These are phyloP conservation scores for Talaromyces stipitatus DNA, from an alignment of 495 filamentous ascomycete species.

Conservation along the genomic window DNA sequence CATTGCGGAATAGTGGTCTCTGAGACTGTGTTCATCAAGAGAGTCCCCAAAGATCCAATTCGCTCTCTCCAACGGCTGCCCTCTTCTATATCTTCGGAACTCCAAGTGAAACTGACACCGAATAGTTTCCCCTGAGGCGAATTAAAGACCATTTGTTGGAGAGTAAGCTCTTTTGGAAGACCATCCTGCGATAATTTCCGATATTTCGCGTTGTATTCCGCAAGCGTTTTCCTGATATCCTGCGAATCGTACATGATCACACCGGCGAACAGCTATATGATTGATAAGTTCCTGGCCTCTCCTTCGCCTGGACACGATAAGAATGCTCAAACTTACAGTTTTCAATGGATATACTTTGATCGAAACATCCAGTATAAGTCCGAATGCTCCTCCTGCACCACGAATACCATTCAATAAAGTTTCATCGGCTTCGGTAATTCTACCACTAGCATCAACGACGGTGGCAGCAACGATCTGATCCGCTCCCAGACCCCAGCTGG, in stretches of 20 bases:
- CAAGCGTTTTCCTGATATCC: constrained; percentile 13
- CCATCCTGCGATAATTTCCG: constrained; percentile 10
- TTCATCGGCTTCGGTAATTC: constrained; percentile 24
- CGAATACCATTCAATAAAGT: constrained; percentile 26
- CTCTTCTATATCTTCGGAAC: constrained; percentile 12
- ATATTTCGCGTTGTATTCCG: constrained; percentile 18
- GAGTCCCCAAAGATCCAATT: constrained; percentile 18
- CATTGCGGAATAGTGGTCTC: constrained; percentile 17
- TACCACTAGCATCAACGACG: constrained; percentile 25
- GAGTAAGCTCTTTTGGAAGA: constrained; percentile 16
- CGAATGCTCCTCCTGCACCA: constrained; percentile 31
- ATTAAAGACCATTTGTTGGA: constrained; percentile 21
- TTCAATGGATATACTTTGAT: constrained; percentile 29
- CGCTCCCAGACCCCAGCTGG: constrained; percentile 24
- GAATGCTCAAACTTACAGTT: constrained; percentile 14
- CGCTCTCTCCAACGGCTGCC: constrained; percentile 23
- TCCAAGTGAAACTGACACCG: constrained; percentile 23
- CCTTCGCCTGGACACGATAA: background rate
- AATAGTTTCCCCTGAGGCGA: constrained; percentile 16
- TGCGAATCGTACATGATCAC: constrained; percentile 22
- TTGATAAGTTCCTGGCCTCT: background rate
- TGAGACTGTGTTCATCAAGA: constrained; percentile 20
- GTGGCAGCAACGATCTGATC: constrained; percentile 33
- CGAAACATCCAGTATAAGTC: constrained; percentile 30
- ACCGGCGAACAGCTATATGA: constrained; percentile 22